Evolutionary conservation across 2,329 filamentous ascomycete genomes (phyloP).

Genomic region (Bretziella fagacearum): DNA sequence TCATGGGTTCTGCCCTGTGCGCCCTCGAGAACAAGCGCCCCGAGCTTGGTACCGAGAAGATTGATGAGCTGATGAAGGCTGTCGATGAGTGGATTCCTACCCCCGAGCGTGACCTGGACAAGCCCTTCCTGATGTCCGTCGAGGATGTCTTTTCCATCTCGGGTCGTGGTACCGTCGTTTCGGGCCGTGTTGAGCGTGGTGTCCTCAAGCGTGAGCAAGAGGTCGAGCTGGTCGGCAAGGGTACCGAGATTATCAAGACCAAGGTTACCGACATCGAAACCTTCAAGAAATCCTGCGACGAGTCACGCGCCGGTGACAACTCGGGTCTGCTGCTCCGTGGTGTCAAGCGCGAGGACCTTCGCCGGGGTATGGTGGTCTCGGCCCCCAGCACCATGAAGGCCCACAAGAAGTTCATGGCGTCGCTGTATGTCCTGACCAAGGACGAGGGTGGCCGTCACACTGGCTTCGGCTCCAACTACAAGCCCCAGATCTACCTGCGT

Average conservation of each 20-base stretch:
- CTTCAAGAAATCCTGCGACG: constrained; percentile 98
- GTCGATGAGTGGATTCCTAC: constrained; percentile 96
- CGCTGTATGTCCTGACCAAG: constrained; percentile 93
- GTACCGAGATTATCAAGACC: constrained; percentile 71
- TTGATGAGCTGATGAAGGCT: constrained; percentile 77
- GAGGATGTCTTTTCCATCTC: constrained; percentile 84
- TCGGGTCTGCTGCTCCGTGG: constrained; percentile 92
- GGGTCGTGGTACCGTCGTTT: constrained; percentile 91
- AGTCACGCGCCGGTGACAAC: constrained; percentile 94
- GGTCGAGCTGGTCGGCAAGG: constrained; percentile 87
- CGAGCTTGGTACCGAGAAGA: constrained; percentile 75
- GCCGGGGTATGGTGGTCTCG: constrained; percentile 84
- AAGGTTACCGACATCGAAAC: constrained; percentile 99
- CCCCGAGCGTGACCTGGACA: constrained; percentile 81
- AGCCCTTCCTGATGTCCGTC: constrained; percentile 98
- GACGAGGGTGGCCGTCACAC: constrained; percentile 96
- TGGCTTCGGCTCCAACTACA: constrained; percentile 90
- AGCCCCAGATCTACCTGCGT: constrained; percentile 88
- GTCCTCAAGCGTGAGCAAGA: constrained; percentile 84
- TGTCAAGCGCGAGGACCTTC: constrained; percentile 86
- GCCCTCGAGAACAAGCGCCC: constrained; percentile 72
- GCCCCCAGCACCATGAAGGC: constrained; percentile 72
- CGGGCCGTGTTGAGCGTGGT: constrained; percentile 94
- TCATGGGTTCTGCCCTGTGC: constrained; percentile 93
- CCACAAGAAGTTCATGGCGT: constrained; percentile 81